Conservation (phyloP, 371 early-diverging fungal genomes). For the Mortierella sp. region DNA sequence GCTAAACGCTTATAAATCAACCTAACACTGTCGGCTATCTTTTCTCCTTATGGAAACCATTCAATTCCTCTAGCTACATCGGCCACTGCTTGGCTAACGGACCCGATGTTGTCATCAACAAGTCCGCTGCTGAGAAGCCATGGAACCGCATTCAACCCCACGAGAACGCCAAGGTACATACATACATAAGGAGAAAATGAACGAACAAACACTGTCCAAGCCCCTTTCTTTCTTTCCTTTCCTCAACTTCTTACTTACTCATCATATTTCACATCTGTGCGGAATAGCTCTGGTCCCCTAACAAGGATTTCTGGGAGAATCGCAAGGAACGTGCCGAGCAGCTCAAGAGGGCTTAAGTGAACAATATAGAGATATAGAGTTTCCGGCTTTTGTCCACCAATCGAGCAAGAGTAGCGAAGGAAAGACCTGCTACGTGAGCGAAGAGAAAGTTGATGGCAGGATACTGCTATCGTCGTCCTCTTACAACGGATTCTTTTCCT, state of each 20-base stretch:
- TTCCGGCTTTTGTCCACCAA: neutral
- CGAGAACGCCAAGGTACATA: slow-evolving; percentile 54
- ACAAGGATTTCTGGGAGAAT: slow-evolving; percentile 53
- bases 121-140: slow-evolving; percentile 51
- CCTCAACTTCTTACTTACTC: neutral
- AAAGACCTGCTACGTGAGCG: neutral
- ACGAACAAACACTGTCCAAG: neutral
- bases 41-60: neutral
- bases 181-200: neutral
- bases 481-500: neutral
- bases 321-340: slow-evolving; percentile 31
- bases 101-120: slow-evolving; percentile 53
- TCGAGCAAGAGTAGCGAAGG: neutral
- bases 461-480: neutral
- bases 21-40: neutral
- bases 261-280: neutral
- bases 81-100: slow-evolving; percentile 55
- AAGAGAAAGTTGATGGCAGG: neutral
- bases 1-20: no score
- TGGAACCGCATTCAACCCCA: slow-evolving; percentile 57
- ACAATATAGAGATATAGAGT: neutral
- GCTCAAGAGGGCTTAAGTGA: slow-evolving; percentile 27
- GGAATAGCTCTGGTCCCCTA: slow-evolving; percentile 51
- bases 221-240: neutral
- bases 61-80: slow-evolving; percentile 32